Evolutionary conservation across 768 basidiomycete species (phyloP), one percentile per base, ranked within the genome.

Genomic region (Russula vinacea): DNA sequence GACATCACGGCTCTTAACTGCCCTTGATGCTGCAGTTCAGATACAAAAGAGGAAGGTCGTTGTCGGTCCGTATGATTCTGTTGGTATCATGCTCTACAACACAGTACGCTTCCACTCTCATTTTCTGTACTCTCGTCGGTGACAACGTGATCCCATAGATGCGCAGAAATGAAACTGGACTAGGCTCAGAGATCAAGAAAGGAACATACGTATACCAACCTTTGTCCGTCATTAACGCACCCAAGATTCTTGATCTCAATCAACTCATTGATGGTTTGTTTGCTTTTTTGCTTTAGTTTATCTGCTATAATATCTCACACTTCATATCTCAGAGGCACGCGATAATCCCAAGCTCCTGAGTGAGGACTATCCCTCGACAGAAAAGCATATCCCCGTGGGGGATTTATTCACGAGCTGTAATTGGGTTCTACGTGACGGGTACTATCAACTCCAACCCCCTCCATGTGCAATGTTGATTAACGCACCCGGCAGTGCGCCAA

Each of bases 51-150:
- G 83, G 71, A 98, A 98, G 76, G 90, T 96, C 29, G 79, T 97
- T 33, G 84, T 86, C 4, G 89, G 91, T 6, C 95, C 96, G 2
- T 90, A 86, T 66, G 96, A 98, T 72, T 83, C 85, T 35, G 86
- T 98, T 50, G 97, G 96, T 5, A 88, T 98, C 44, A 72, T 98
- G 68, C 77, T 98, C 11, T 99, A 90, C 77, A 98, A 99, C 67
- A 92, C 93, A 62, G 94, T 95, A 72, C 80, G 88, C 71, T 57
- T n/a, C 14, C 29, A 44, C 16, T 11, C 19, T 32, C 29, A 8
- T 16, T 5, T 9, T 26, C 29, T 10, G n/a, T 50, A 13, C 29
- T 32, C 10, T n/a, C 11, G n/a, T 7, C 5, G 2, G 17, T 63
- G 33, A 45, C 37, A 22, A 52, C 42, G 37, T 8, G 42, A 13